Evolutionary conservation across 257 asterid genomes (phyloP), one percentile per base, ranked within the genome.

Genomic region (Cordia subcordata): DNA sequence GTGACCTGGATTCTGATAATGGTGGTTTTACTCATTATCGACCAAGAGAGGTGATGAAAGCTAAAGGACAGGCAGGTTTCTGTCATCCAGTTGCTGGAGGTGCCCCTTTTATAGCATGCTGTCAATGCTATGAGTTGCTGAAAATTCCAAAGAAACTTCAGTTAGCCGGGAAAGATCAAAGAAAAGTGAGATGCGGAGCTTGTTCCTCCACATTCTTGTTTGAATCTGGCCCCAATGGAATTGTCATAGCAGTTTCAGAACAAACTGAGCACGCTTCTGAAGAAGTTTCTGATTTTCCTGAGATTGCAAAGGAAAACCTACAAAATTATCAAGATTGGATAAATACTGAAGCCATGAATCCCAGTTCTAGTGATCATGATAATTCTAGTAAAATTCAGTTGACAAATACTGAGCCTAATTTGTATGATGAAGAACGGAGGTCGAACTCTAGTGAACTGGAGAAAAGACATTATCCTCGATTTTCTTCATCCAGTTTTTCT

Each of bases 41-140:
- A 21, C 72, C 89, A 5, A 82, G 82, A 57, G 79, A 77, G 71
- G 59, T 76, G 62, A 77, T 65, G 42, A 78, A 71, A 8, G 50
- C 77, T 59, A 81, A 62, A 38, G 77, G 78, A 58, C 64, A 69
- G 40, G 82, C 73, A 47, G 75, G 62, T 14, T 64, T 71, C 54
- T 63, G 65, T 67, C 68, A 67, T 70, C 85, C 99, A 35, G 59
- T 92, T 49, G 86, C 89, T 32, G 96, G 99, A 49, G 99, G 96
- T 44, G 94, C 99, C 56, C 99, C 99, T 5, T 81, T 88, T 22
- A 60, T 88, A 66, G 71, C 91, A n/a, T 92, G 99, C 78, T 76
- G 77, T 62, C 82, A 75, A 65, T 92, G 99, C 86, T 88, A 77
- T 54, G 96, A 84, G 86, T 38, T 86, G 54, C 79, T 92, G 75